These are phyloP conservation scores for Physocladia obscura DNA, from an alignment of 192 early-diverging fungal genomes.

Conservation along the genomic window DNA sequence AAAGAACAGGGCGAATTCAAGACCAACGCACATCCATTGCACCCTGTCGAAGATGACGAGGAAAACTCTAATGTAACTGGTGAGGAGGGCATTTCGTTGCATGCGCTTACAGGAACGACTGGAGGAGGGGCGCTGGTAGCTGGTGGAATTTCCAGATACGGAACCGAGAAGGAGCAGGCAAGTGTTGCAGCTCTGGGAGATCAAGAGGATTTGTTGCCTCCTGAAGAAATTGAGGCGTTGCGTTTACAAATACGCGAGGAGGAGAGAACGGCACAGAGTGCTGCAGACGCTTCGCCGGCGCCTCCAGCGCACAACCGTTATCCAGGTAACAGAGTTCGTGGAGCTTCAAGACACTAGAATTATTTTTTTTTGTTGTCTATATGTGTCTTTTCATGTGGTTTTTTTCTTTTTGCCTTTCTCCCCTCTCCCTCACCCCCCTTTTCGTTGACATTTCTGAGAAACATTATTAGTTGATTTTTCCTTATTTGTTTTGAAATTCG, in stretches of 20 bases:
- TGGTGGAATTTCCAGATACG: background rate
- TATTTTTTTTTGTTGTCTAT: too few relatives aligned
- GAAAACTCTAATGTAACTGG: background rate
- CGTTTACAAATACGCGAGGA: constrained; percentile 2
- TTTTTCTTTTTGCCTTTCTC: background rate
- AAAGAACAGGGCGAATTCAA: background rate
- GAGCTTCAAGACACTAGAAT: too few relatives aligned
- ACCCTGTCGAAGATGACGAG: background rate
- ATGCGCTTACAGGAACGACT: background rate
- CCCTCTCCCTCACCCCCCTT: background rate
- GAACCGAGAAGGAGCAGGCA: background rate
- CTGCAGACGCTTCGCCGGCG: too few relatives aligned
- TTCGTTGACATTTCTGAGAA: too few relatives aligned
- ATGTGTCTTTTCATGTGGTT: background rate
- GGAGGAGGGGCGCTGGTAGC: background rate
- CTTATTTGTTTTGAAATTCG: too few relatives aligned
- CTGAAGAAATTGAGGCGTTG: constrained; percentile 24
- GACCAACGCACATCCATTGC: background rate
- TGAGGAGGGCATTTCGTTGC: background rate
- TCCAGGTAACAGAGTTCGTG: too few relatives aligned
- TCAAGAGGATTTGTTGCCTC: constrained; percentile 19
- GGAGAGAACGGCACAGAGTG: too few relatives aligned
- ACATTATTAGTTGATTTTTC: too few relatives aligned
- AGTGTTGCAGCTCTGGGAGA: background rate
- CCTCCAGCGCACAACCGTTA: too few relatives aligned